phyloP scores from a whole-genome alignment of 192 early-diverging fungal genomes.

The Coemansia sp. region DNA sequence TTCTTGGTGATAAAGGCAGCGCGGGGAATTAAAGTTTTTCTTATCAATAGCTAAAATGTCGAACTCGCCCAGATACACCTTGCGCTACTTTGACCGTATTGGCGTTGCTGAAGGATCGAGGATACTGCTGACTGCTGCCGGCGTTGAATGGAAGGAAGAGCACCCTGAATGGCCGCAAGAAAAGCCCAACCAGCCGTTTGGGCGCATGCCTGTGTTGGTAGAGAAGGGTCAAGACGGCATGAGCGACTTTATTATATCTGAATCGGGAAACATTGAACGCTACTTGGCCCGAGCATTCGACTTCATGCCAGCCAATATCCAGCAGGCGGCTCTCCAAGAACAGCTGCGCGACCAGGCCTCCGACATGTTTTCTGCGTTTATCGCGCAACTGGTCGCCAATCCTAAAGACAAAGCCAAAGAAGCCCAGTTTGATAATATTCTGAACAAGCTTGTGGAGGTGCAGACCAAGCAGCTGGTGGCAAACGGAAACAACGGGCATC shows the following conservation, averaged over 20 bases:
- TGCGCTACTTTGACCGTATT: conserved; percentile 30
- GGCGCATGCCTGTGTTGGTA: conserved; percentile 33
- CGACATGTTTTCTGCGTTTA: conserved; percentile 1
- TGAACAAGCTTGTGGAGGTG: conserved; percentile 24
- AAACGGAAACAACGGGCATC: conserved; percentile 57
- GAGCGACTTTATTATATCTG: conserved; percentile 34
- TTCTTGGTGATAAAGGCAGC: too few species aligned
- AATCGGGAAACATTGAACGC: conserved; percentile 54
- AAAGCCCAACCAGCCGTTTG: conserved; percentile 37
- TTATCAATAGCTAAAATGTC: background rate
- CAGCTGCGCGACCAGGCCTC: conserved; percentile 21
- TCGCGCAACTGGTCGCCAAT: background rate
- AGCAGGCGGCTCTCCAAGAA: conserved; percentile 31
- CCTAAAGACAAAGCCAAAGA: conserved; percentile 15
- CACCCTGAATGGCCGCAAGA: conserved; percentile 32
- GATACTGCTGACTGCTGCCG: conserved; percentile 37
- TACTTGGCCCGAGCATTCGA: conserved; percentile 54
- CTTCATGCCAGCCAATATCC: conserved; percentile 29
- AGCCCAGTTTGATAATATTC: conserved; percentile 16
- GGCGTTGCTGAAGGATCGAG: conserved; percentile 27
- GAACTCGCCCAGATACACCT: conserved; percentile 9
- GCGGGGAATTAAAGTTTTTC: too few species aligned
- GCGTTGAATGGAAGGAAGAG: conserved; percentile 39
- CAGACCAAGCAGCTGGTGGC: conserved; percentile 40
- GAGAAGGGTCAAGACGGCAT: conserved; percentile 22